Evolutionary conservation across 371 early-diverging fungal genomes (phyloP), one percentile per base, ranked within the genome.

Genomic region (Mortierella sp.): DNA sequence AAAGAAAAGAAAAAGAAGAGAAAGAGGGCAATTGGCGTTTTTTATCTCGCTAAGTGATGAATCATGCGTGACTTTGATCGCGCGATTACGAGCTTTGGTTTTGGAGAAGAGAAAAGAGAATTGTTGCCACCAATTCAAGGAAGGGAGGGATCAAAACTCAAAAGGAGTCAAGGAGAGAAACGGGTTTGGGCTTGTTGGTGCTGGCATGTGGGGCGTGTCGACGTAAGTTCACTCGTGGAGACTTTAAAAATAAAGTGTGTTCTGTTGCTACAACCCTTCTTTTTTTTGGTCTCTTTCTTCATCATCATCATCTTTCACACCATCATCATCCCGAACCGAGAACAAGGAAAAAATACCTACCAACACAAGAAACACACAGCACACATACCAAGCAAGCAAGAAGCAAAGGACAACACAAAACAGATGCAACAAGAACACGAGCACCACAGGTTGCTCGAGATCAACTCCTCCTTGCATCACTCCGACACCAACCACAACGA

Each of bases 391-490:
- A 48, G 14, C 9, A 14, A 48, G 13, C 48, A 48, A 14, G 48
- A 14, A 48, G 48, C 48, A 48, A 4, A 34, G 34, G 65, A 65
- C 34, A 65, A 38, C 65, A 38, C n/a, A 34, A 14, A 8, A 2
- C 8, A 31, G 63, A 65, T 65, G 65, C 65, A 65, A 21, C 65
- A 34, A 65, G 65, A 65, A 65, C 38, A 65, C 65, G 73, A 72
- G 50, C 73, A 72, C 54, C 73, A 72, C 50, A 26, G 21, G 48
- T 45, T 72, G 73, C 73, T 72, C 48, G 54, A 72, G 31, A 52
- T 72, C 38, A 45, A 38, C 54, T 65, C 48, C 9, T 48, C 48
- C 48, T 48, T 21, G 0, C 54, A 54, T 54, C 65, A 65, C 65
- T 38, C 16, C 65, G 24, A 45, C 21, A 48, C 26, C 52, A 47